Evolutionary conservation across 202 grass and related monocot species (phyloP).

Genomic region (Alloteropsis angusta): DNA sequence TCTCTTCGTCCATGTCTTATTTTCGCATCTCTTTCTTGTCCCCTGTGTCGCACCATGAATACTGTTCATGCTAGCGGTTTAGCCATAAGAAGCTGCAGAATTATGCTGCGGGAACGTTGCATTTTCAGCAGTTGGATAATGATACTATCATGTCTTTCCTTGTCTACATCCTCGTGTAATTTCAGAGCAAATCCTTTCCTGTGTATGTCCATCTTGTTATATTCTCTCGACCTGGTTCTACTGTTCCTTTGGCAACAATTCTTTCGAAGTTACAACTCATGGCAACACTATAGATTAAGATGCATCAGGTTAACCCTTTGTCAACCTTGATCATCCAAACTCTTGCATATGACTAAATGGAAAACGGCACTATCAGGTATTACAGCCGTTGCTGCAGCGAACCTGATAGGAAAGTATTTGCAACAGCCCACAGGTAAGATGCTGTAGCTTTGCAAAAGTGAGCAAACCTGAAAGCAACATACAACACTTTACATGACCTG

Average conservation of each 20-base stretch:
- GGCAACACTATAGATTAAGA: too few relatives aligned
- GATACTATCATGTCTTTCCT: neutral
- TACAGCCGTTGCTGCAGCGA: neutral
- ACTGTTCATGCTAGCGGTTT: conserved; percentile 22
- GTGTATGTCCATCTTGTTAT: neutral
- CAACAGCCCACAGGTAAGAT: neutral
- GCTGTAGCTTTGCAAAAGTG: neutral
- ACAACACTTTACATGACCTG: neutral
- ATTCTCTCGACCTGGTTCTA: neutral
- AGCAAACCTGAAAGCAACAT: neutral
- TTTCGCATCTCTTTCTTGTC: neutral
- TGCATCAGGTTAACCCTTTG: neutral
- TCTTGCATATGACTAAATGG: neutral
- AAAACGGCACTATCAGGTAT: neutral
- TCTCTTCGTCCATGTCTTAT: neutral
- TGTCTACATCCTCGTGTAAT: neutral
- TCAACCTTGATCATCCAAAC: neutral
- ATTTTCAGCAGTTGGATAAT: conserved; percentile 5
- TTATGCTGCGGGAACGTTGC: conserved; percentile 9
- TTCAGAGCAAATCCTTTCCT: neutral
- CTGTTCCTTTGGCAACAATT: neutral
- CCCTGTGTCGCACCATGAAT: neutral
- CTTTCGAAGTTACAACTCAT: too few relatives aligned
- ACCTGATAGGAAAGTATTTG: neutral
- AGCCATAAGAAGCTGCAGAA: conserved; percentile 30